Evolutionary conservation across 192 early-diverging fungal genomes (phyloP), one percentile per base, ranked within the genome.

Genomic region (Obelidium mucronatum): DNA sequence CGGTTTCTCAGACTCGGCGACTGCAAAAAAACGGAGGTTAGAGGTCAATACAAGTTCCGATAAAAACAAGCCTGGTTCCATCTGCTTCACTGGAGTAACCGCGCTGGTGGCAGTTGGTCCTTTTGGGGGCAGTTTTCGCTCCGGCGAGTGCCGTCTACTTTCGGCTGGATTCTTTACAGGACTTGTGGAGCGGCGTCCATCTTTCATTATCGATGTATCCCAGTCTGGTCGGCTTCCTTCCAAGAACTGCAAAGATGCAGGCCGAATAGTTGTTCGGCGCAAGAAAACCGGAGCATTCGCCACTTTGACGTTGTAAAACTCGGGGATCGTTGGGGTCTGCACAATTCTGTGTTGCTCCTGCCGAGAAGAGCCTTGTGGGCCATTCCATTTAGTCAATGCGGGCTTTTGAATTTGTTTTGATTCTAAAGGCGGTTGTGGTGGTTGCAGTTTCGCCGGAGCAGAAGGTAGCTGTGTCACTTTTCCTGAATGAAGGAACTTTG

Each of bases 221-320:
- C 58, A 74, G 33, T 74, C 42, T 13, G 55, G 72, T n/a, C 60
- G 33, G 11, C 19, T 36, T 33, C 58, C 59, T 48, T 74, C 72
- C 36, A 74, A 62, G 36, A 74, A 74, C 72, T 74, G 56, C 55
- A 74, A 39, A n/a, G 48, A 40, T 22, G 72, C 36, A 17, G 72
- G 72, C 39, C 72, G 72, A 28, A 74, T 62, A 13, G 19, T 62
- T 24, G 72, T 62, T 42, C 72, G 33, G 8, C 72, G 31, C 28
- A 74, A 39, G 62, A 74, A 74, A 17, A 74, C 72, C 1, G 72
- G 72, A 5, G 72, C 60, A 40, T 42, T 63, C 26, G 72, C 56
- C 11, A 74, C 39, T 51, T 74, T 74, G 13, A 74, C 72, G 44
- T 74, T 74, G 55, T 74, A 74, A 62, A 74, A 74, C 3, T 60